Evolutionary conservation across 2,329 filamentous ascomycete species (phyloP).

Genomic region (Juglanconis juglandina): DNA sequence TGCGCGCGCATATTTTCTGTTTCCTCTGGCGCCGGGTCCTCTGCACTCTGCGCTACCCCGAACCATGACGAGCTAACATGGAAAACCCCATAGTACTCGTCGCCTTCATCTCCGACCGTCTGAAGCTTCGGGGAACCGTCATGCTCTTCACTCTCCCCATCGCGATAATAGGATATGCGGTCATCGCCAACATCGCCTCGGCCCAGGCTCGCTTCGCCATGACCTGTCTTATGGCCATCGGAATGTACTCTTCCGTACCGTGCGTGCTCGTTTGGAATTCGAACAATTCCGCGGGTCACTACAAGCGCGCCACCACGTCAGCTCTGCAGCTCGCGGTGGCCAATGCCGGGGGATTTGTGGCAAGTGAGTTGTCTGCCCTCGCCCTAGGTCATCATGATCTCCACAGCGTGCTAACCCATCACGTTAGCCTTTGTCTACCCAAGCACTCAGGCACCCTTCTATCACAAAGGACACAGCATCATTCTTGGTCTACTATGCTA

Average conservation of each 20-base stretch:
- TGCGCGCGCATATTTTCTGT: not conserved
- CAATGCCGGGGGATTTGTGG: constrained; percentile 65
- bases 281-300: constrained; percentile 67
- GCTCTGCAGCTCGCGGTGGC: constrained; percentile 64
- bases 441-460: constrained; percentile 51
- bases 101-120: constrained; percentile 58
- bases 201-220: constrained; percentile 58
- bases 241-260: constrained; percentile 61
- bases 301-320: constrained; percentile 65
- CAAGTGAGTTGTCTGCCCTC: constrained; percentile 37
- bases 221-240: constrained; percentile 65
- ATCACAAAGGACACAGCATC: constrained; percentile 59
- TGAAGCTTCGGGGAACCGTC: constrained; percentile 55
- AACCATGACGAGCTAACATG: not conserved
- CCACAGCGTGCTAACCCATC: not conserved
- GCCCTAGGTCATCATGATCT: not conserved
- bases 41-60: not conserved
- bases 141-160: constrained; percentile 63
- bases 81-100: constrained; percentile 38
- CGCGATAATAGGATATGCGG: constrained; percentile 63
- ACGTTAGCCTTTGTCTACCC: constrained; percentile 57
- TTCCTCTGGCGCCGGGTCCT: not conserved
- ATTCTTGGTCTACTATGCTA: constrained; percentile 57
- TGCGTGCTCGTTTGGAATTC: constrained; percentile 63
- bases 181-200: constrained; percentile 54